Evolutionary conservation across 805 yeast species (phyloP), one percentile per base, ranked within the genome.

Genomic region (Candida krabiensis): DNA sequence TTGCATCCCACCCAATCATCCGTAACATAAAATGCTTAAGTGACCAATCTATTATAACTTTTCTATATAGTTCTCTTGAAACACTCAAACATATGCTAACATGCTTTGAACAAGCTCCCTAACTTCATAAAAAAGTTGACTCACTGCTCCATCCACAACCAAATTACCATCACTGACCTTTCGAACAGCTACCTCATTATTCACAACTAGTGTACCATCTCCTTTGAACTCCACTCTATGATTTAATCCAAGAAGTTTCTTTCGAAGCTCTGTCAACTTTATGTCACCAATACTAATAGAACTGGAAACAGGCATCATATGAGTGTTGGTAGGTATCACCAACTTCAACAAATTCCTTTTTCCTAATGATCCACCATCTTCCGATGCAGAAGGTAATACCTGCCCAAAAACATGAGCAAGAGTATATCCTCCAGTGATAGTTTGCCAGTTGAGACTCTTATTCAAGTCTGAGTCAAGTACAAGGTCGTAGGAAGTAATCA

Each of bases 181-280:
- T 38, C 87, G 68, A 7, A 93, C 79, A 1, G 86, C 82, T 13
- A 93, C 75, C 36, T 68, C 68, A 39, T 83, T 84, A 54, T 90
- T 90, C 30, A 95, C 84, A 11, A 90, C 95, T 27, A 93, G 66
- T 0, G 89, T 80, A 58, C 98, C 98, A 59, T 89, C 96, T 38
- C 96, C 95, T 60, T 84, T 80, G 59, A 91, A 88, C 55, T 90
- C 96, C 1, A 95, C 96, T 36, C 67, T 70, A 52, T 84, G 77
- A 33, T 86, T 84, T 38, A 66, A 61, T 4, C 70, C 65, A 21
- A 70, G 63, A 25, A 93, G 67, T 41, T 72, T 75, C 49, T 77
- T 77, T 52, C 86, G 82, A 35, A 93, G 67, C 46, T 89, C 96
- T 0, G 93, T 85, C 18, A 93, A 67, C 44, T 85, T 75, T 30